Percentiles rank a stretch among this genome's conserved stretches.
phyloP scores from a whole-genome alignment of 1,284 basidiomycete genomes.

The Leccinum subrobustum region DNA sequence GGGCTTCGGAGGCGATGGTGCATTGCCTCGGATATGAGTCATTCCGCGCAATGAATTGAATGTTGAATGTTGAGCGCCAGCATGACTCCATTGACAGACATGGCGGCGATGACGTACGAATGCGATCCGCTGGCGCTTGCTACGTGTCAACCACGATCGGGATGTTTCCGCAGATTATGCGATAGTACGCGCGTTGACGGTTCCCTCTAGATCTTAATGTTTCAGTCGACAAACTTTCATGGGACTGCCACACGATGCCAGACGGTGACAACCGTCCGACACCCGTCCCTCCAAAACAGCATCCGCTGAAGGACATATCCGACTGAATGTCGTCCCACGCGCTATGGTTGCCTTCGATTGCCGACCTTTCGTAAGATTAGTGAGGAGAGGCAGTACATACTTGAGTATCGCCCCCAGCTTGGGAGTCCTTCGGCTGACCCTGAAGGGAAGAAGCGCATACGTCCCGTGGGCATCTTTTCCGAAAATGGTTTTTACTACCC shows the following conservation, averaged over 20 bases:
- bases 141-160: conserved; percentile 4
- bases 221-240: not conserved
- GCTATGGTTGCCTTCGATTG: not conserved
- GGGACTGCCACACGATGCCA: not conserved
- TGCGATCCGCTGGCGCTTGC: not conserved
- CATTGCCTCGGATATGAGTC: conserved; percentile 3
- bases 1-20: not conserved
- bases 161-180: not conserved
- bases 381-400: not conserved
- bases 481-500: not conserved
- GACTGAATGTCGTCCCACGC: conserved; percentile 10
- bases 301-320: not conserved
- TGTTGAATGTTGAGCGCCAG: not conserved
- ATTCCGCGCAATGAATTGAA: not conserved
- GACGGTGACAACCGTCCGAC: not conserved
- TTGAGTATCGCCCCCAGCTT: not conserved
- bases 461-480: not conserved
- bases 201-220: conserved; percentile 16
- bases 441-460: not conserved
- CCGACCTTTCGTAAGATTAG: conserved; percentile 18
- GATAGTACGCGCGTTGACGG: not conserved
- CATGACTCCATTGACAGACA: not conserved
- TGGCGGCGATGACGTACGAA: conserved; percentile 4
- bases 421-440: not conserved
- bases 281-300: not conserved